These are phyloP conservation scores for Pichia kudriavzevii DNA, from an alignment of 1,139 yeast species.

Conservation along the genomic window DNA sequence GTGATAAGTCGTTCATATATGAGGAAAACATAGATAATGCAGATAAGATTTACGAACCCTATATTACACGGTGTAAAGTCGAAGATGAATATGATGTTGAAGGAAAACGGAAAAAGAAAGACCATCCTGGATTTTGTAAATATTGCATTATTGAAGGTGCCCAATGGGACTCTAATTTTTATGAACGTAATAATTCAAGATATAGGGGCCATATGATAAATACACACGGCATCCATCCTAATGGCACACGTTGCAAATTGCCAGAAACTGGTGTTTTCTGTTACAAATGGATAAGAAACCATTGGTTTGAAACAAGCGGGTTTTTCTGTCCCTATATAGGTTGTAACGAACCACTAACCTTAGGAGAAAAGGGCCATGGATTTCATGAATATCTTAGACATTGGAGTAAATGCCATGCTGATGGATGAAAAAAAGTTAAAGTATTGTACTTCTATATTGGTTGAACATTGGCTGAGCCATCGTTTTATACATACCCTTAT, in stretches of 20 bases:
- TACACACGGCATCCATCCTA: slow-evolving; percentile 17
- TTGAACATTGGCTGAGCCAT: too few species aligned
- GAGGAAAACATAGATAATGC: slow-evolving; percentile 10
- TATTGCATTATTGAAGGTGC: too few species aligned
- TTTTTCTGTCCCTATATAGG: slow-evolving; percentile 11
- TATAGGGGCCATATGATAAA: slow-evolving; percentile 18
- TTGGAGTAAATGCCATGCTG: slow-evolving; percentile 9
- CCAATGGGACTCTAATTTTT: slow-evolving; percentile 14
- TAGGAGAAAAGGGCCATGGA: slow-evolving; percentile 16
- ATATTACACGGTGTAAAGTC: slow-evolving; percentile 11
- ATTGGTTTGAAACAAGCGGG: slow-evolving; percentile 15
- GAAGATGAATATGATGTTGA: slow-evolving; percentile 5
- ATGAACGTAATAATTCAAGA: slow-evolving; percentile 16
- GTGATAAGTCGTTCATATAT: slow-evolving; percentile 7
- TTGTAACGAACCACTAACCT: slow-evolving; percentile 8
- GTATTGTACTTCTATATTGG: too few species aligned
- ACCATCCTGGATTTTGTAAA: slow-evolving; percentile 16
- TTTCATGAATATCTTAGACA: slow-evolving; percentile 16
- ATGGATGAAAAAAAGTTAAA: too few species aligned
- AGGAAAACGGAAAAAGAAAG: slow-evolving; percentile 15
- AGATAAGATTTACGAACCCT: slow-evolving; percentile 7
- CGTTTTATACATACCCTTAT: too few species aligned
- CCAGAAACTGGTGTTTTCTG: slow-evolving; percentile 11
- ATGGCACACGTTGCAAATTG: slow-evolving; percentile 6
- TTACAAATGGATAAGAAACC: slow-evolving; percentile 15